Conservation (phyloP, 108 stramenopile species). For the Pseudonitzschia multiseries region DNA sequence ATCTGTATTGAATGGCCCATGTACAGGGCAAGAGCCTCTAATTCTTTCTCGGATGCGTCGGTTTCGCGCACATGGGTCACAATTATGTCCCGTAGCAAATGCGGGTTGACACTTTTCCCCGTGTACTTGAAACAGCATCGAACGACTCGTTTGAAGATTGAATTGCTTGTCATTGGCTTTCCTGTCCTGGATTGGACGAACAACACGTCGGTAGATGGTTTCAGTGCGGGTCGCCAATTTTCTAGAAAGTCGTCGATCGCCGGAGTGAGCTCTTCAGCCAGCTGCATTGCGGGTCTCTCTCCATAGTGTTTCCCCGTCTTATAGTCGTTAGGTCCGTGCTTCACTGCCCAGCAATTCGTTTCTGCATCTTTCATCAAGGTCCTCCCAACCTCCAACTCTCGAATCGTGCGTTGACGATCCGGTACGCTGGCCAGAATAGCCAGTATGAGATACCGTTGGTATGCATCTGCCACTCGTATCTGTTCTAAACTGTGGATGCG, state of each 20-base stretch:
- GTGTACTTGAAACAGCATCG: slow-evolving; percentile 74
- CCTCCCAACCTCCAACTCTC: slow-evolving; percentile 75
- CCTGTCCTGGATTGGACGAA: slow-evolving; percentile 78
- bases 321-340: slow-evolving; percentile 80
- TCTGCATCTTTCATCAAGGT: slow-evolving; percentile 53
- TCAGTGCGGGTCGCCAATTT: slow-evolving; percentile 64
- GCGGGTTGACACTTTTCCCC: slow-evolving; percentile 81
- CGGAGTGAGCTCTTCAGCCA: slow-evolving; percentile 53
- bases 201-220: slow-evolving; percentile 45
- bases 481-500: slow-evolving; percentile 30
- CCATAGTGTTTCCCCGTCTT: slow-evolving; percentile 85
- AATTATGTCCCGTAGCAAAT: slow-evolving; percentile 81
- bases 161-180: slow-evolving; percentile 69
- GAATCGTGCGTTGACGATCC: slow-evolving; percentile 82
- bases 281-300: slow-evolving; percentile 71
- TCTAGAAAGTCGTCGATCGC: slow-evolving; percentile 75
- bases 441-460: slow-evolving; percentile 74
- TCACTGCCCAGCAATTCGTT: slow-evolving; percentile 53
- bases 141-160: slow-evolving; percentile 70
- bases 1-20: slow-evolving; percentile 87
- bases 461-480: slow-evolving; percentile 55
- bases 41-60: slow-evolving; percentile 77
- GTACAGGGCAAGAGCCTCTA: slow-evolving; percentile 82
- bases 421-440: slow-evolving; percentile 80
- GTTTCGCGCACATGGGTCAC: slow-evolving; percentile 83